phyloP scores from a whole-genome alignment of 352 stramenopile genomes.

The Globisporangium radiosum region DNA sequence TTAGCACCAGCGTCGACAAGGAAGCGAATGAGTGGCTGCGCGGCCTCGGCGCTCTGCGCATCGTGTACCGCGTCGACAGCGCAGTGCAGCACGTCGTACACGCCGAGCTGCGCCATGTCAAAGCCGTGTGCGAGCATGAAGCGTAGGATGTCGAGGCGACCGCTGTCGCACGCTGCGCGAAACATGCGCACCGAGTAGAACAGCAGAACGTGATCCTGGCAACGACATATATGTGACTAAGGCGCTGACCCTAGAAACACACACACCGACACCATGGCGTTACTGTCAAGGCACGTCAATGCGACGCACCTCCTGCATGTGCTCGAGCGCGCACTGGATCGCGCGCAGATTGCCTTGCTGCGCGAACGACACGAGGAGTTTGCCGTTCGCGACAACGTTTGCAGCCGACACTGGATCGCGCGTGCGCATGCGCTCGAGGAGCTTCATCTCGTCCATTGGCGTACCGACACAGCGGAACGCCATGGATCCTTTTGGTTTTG shows the following conservation, averaged over 20 bases:
- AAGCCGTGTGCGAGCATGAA: conserved; percentile 68
- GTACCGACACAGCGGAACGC: conserved; percentile 33
- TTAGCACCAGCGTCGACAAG: conserved; percentile 54
- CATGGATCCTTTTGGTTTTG: conserved; percentile 13
- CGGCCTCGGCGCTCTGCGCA: conserved; percentile 23
- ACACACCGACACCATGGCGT: too few species aligned
- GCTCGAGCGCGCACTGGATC: conserved; percentile 34
- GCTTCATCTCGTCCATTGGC: conserved; percentile 55
- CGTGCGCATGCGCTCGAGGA: conserved; percentile 35
- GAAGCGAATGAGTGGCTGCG: conserved; percentile 52
- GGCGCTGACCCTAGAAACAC: too few species aligned
- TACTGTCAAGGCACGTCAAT: background rate
- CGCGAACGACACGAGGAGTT: conserved; percentile 49
- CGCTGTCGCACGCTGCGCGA: conserved; percentile 34
- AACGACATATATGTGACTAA: background rate
- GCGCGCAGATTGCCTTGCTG: conserved; percentile 38
- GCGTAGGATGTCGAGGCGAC: conserved; percentile 46
- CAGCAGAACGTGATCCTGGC: conserved; percentile 37
- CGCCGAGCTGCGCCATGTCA: conserved; percentile 42
- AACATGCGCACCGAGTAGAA: conserved; percentile 73
- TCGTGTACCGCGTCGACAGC: conserved; percentile 31
- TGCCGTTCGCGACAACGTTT: conserved; percentile 56
- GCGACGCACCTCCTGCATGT: conserved; percentile 34
- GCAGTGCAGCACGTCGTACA: conserved; percentile 47
- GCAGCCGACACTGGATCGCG: conserved; percentile 41